phyloP scores from a whole-genome alignment of 2,329 filamentous ascomycete genomes.

The Colletotrichum destructivum region DNA sequence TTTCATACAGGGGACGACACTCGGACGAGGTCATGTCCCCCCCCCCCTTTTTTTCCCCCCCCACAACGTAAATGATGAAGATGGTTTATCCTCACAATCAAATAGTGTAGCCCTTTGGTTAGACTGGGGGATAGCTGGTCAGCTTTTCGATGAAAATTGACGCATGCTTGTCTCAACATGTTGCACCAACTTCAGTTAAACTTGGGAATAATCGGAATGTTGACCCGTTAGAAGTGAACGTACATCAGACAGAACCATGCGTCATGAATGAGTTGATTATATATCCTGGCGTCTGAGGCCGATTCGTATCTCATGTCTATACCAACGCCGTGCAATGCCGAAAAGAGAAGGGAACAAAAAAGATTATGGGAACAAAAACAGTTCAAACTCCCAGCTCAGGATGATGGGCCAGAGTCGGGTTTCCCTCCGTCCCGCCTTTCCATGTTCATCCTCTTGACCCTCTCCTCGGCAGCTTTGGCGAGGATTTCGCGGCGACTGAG shows the following conservation, averaged over 20 bases:
- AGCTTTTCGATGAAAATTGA: neutral
- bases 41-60: constrained; percentile 1
- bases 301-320: neutral
- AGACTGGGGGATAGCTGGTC: neutral
- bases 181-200: neutral
- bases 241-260: neutral
- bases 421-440: constrained; percentile 46
- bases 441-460: constrained; percentile 63
- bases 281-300: constrained; percentile 4
- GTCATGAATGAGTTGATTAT: neutral
- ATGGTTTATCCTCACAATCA: constrained; percentile 13
- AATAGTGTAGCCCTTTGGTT: constrained; percentile 12
- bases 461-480: constrained; percentile 81
- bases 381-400: constrained; percentile 1
- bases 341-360: neutral
- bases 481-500: constrained; percentile 81
- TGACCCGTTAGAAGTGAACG: neutral
- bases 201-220: no score
- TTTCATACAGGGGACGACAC: constrained; percentile 13
- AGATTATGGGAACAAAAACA: neutral
- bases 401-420: constrained; percentile 37
- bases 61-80: constrained; percentile 20
- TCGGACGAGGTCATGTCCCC: constrained; percentile 8
- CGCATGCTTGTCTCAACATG: no score
- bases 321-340: constrained; percentile 38